phyloP scores from a whole-genome alignment of 768 basidiomycete species.

The Fistulinella prunicolor region DNA sequence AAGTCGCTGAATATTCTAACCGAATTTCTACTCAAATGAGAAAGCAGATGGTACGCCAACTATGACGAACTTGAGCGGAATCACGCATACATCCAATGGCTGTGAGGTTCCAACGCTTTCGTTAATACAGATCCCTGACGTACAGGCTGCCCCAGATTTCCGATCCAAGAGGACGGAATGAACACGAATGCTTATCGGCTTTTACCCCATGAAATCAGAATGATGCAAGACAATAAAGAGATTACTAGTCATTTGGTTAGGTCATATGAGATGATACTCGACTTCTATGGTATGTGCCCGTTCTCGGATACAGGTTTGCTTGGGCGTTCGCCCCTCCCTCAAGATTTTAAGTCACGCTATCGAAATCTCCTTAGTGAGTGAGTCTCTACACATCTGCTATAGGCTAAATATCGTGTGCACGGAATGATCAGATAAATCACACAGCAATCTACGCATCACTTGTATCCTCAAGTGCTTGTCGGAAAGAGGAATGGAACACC shows the following conservation, averaged over 20 bases:
- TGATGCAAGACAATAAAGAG: constrained; percentile 49
- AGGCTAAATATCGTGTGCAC: neutral
- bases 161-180: constrained; percentile 72
- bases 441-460: constrained; percentile 75
- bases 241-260: constrained; percentile 49
- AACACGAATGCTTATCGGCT: constrained; percentile 67
- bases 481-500: constrained; percentile 61
- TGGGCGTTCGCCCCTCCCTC: constrained; percentile 46
- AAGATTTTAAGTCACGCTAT: constrained; percentile 54
- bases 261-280: constrained; percentile 73
- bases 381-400: neutral
- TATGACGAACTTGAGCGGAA: constrained; percentile 60
- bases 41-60: constrained; percentile 60
- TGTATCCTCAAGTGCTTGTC: constrained; percentile 75
- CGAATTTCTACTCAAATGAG: neutral
- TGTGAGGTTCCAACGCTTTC: constrained; percentile 50
- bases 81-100: constrained; percentile 78
- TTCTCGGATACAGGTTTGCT: constrained; percentile 57
- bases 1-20: constrained; percentile 13
- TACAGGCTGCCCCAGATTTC: constrained; percentile 45
- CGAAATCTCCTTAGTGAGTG: constrained; percentile 64
- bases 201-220: constrained; percentile 57
- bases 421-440: constrained; percentile 50
- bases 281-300: constrained; percentile 77
- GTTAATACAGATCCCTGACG: neutral